Percentiles rank a stretch among this genome's conserved stretches.
phyloP scores from a whole-genome alignment of 768 basidiomycete species.

The Suillus americanus region DNA sequence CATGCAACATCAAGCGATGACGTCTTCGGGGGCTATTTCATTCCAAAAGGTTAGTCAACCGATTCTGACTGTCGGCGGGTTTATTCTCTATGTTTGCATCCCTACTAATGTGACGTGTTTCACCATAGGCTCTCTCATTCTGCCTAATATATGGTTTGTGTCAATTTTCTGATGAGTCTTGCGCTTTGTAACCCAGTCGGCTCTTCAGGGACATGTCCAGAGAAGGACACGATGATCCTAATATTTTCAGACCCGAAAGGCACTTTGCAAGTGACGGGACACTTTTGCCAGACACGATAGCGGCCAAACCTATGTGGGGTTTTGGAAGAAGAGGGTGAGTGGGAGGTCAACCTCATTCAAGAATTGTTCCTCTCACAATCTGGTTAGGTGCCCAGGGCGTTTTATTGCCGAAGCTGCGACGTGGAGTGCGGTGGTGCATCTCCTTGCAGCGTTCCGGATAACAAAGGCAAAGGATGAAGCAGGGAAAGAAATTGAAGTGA shows the following conservation, averaged over 20 bases:
- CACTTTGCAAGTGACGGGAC: slow-evolving; percentile 24
- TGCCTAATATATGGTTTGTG: slow-evolving; percentile 30
- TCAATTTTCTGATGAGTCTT: background rate
- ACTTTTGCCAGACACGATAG: slow-evolving; percentile 26
- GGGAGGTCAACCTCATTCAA: background rate
- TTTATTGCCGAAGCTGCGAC: slow-evolving; percentile 31
- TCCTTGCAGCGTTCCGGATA: slow-evolving; percentile 23
- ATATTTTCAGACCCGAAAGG: slow-evolving; percentile 27
- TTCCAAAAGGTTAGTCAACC: slow-evolving; percentile 33
- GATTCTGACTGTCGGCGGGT: background rate
- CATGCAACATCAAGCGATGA: slow-evolving; percentile 38
- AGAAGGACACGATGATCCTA: slow-evolving; percentile 30
- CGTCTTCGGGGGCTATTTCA: slow-evolving; percentile 41
- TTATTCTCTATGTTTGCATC: background rate
- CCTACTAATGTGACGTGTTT: slow-evolving; percentile 1
- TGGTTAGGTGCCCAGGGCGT: slow-evolving; percentile 24
- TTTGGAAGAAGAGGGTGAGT: slow-evolving; percentile 27
- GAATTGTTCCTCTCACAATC: background rate
- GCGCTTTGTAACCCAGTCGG: background rate
- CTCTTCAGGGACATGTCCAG: slow-evolving; percentile 29
- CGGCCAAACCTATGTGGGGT: slow-evolving; percentile 27
- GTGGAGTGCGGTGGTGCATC: slow-evolving; percentile 31
- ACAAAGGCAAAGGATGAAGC: slow-evolving; percentile 16
- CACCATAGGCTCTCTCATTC: slow-evolving; percentile 15
- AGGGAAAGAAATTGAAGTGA: slow-evolving; percentile 25